Evolutionary conservation across 23 red algal species (phyloP), one percentile per base, ranked within the genome.

Genomic region (Gracilaria gracilis): DNA sequence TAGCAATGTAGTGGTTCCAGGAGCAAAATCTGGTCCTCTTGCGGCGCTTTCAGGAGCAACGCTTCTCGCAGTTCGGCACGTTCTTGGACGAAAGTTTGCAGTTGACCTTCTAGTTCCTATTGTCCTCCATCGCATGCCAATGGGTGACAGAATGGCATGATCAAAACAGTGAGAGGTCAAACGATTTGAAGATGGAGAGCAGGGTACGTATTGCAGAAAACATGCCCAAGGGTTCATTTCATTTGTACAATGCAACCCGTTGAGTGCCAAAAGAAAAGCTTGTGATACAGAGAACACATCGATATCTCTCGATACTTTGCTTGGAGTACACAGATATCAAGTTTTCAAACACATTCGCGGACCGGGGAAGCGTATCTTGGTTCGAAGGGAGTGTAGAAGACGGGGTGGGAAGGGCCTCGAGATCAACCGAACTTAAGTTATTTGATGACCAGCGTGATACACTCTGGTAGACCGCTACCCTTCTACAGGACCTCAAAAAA

Each of bases 1-100:
- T n/a, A 79, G 48, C 39, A 79, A 38, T 13, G 74, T 50, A 40
- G 74, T 79, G 7, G 74, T 79, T 47, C 74, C 74, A 36, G 74
- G 74, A 38, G 74, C 39, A n/a, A 79, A 50, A 9, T 55, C 16
- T 55, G 51, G 51, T 1, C 17, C 51, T 55, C 51, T 6, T 17
- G 66, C 12, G 1, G 66, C 32, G 13, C 66, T 37, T 72, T 35
- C 8, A 35, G 17, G 9, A 25, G 8, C 66, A 72, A 37, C 7
- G 20, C 17, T 25, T 25, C 21, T 40, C 1, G 5, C 13, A 11
- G 33, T 17, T 72, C 9, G 37, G 17, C 32, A 35, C 13, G 1
- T 72, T 2, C 1, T 19, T 4, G 7, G 33, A 37, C 37, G 8
- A 21, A 72, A 72, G 32, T 37, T 11, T 72, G 20, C 8, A 4